Conservation (phyloP, 2,329 filamentous ascomycete species). For the Elsinoe australis region DNA sequence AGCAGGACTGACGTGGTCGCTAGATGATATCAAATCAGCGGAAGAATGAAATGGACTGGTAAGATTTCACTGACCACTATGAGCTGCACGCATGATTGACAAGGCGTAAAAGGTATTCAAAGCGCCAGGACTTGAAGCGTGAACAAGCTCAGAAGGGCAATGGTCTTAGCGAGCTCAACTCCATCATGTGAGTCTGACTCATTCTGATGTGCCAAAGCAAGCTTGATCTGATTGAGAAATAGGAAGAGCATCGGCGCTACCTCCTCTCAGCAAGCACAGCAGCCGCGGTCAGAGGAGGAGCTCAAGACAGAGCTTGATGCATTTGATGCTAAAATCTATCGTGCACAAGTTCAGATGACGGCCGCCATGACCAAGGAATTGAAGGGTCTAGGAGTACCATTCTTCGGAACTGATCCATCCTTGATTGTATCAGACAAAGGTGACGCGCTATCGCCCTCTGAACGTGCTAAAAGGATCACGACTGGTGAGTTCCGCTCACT, state of each 20-base stretch:
- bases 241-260: conserved; percentile 13
- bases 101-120: conserved; percentile 23
- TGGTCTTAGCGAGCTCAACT: conserved; percentile 26
- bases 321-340: conserved; percentile 57
- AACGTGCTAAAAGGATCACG: conserved; percentile 27
- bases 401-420: conserved; percentile 47
- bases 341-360: conserved; percentile 52
- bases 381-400: conserved; percentile 51
- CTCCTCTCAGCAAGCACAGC: neutral
- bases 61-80: conserved; percentile 1
- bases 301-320: conserved; percentile 48
- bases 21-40: conserved; percentile 57
- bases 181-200: conserved; percentile 26
- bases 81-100: neutral
- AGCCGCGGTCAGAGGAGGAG: conserved; percentile 35
- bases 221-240: neutral
- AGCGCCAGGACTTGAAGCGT: conserved; percentile 30
- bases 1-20: conserved; percentile 16
- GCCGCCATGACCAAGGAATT: conserved; percentile 50
- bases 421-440: conserved; percentile 33
- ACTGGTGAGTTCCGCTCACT: conserved; percentile 28
- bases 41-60: conserved; percentile 54
- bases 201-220: too few relatives aligned
- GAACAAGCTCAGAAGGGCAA: conserved; percentile 25
- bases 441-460: conserved; percentile 17